phyloP scores from a whole-genome alignment of 306 rosid genomes.

The Cyclanthera cordifolia region DNA sequence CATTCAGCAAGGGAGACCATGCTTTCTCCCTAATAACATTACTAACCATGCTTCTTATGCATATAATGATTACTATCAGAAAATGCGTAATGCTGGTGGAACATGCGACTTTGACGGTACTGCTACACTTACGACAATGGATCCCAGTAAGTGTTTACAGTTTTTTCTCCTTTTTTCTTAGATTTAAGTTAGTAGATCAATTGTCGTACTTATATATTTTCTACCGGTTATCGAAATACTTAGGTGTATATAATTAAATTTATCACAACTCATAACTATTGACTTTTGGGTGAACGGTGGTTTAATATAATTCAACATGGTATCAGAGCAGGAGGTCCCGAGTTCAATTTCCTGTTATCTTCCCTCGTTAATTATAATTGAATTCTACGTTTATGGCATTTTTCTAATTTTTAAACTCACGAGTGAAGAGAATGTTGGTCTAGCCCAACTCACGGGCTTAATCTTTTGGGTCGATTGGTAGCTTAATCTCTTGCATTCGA shows the following conservation, averaged over 20 bases:
- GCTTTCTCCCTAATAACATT: conserved; percentile 51
- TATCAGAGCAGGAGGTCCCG: no score
- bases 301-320: no score
- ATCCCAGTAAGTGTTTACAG: conserved; percentile 62
- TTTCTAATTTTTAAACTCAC: no score
- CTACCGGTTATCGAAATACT: background rate
- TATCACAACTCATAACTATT: no score
- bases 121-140: conserved; percentile 35
- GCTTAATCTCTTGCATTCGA: background rate
- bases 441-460: no score
- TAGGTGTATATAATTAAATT: no score
- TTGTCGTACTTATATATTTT: background rate
- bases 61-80: conserved; percentile 75
- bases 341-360: no score
- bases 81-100: conserved; percentile 56
- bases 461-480: no score
- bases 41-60: conserved; percentile 85
- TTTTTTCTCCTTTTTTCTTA: conserved; percentile 14
- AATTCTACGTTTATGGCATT: no score
- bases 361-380: no score
- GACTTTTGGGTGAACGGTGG: no score
- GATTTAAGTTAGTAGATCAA: background rate
- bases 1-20: conserved; percentile 57
- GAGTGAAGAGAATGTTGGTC: no score
- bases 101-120: conserved; percentile 84